Base-by-base conservation (phyloP, 345 rosid genomes). In the Trapa incisa region DNA sequence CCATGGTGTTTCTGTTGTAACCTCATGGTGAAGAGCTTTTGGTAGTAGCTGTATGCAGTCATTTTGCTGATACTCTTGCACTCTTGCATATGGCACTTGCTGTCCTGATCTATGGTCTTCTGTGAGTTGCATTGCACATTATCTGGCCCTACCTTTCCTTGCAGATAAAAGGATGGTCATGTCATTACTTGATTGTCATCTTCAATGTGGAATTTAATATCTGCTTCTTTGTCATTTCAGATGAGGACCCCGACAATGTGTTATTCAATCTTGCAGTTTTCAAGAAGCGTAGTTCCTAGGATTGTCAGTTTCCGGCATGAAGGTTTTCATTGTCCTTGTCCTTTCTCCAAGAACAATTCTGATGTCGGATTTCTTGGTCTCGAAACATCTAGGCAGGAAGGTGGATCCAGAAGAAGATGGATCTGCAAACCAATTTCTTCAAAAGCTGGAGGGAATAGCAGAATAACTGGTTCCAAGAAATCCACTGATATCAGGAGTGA, bases 201-300 rank as follows among this genome's bases (percentile, higher is more conserved):
- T 76, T 47, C 72, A 61, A 73, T 47, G 6, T 0, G 43, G 43
- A 41, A 3, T 38, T 58, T 58, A 38, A 16, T 60, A 3, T 37
- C 5, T 37, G 64, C 36, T 71, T 75, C 43, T 72, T 61, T 73
- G 68, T 41, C n/a, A 64, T 74, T 76, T 77, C 73, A 66, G 69
- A 79, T 82, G 86, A 81, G 78, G 76, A 71, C 79, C 32, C 74
- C 67, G 68, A 68, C 75, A 8, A 83, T 88, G 86, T 84, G 88
- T 74, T 73, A 81, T 78, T 80, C 96, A 64, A 75, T 89, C 65
- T 80, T 82, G 66, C 89, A 84, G 78, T 73, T 80, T 66, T 86
- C 92, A 60, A 89, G 81, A 81, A 75, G 70, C 22, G 75, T 87
- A 72, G 64, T 78, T 73, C 79, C 76, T 64, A 72, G 73, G 71